phyloP scores from a whole-genome alignment of 164 flowering plant species.

The Vitis cinerea region DNA sequence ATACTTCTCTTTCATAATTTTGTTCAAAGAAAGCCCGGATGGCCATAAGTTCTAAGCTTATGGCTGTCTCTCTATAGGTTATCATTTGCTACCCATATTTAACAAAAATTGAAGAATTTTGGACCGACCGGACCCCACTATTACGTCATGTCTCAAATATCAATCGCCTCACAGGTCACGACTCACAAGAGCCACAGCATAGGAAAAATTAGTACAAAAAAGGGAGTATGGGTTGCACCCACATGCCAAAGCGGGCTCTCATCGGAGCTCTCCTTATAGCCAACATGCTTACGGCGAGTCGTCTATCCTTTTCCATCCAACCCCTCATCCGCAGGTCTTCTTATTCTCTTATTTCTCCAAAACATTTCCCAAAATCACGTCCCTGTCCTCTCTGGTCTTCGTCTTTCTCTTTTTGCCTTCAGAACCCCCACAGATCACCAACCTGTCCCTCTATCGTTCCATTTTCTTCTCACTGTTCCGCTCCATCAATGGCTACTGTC shows the following conservation, averaged over 20 bases:
- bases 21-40: no score
- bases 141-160: no score
- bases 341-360: constrained; percentile 24
- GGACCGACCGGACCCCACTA: no score
- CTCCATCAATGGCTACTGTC: constrained; percentile 19
- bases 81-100: no score
- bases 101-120: no score
- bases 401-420: constrained; percentile 71
- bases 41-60: no score
- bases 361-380: constrained; percentile 42
- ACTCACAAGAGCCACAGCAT: no score
- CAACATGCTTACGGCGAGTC: constrained; percentile 39
- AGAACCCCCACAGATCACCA: constrained; percentile 15
- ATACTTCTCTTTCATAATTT: no score
- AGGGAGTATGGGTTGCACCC: no score
- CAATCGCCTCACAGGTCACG: no score
- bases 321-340: constrained; percentile 19
- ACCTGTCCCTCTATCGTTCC: constrained; percentile 4
- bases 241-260: background rate
- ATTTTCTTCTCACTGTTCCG: constrained; percentile 9
- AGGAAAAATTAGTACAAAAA: no score
- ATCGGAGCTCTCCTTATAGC: constrained; percentile 13
- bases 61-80: no score
- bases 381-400: constrained; percentile 87
- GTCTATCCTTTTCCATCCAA: constrained; percentile 34